Base-by-base conservation (phyloP, 202 grass and related monocot species). In the Elaeis oleifera region DNA sequence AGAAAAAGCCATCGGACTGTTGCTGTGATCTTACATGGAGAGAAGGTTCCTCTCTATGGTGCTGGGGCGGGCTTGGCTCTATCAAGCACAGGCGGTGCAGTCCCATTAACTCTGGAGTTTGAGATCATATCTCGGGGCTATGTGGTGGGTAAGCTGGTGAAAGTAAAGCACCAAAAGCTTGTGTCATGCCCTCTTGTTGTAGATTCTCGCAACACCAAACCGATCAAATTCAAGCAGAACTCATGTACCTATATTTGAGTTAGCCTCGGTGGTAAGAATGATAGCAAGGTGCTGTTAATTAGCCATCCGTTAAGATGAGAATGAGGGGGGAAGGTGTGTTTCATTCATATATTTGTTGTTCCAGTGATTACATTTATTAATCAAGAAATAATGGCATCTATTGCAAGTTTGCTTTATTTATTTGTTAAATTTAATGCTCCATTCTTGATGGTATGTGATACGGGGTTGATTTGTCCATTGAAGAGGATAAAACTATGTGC, bases 41-140 rank as follows among this genome's bases (percentile, higher is more conserved):
- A 87, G 6, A 95, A 87, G 83, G 69, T 54, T 9, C 86, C 90
- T 1, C 82, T 95, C 2, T 95, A 95, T n/a, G 90, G 90, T 0
- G 90, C 90, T 9, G 85, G 85, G 29, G 90, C 82, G 4, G 74
- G 76, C 36, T 68, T 95, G 49, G 50, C 21, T 24, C 48, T 79
- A 65, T 60, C 85, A 9, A 76, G 14, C 51, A 48, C 55, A 3
- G 77, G 66, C 9, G 64, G 64, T 20, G 59, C 23, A 15, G 84
- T 86, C 63, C 83, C 82, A 14, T 63, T 90, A 36, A 87, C 65
- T 19, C 69, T 95, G 4, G 55, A 82, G 26, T 55, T 95, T 36
- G 64, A 58, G 0, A 56, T 95, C 18, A 79, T 15, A 53, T 67
- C 75, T 7, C 74, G 72, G 58, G 90, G 90, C 24, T 78, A 87